Evolutionary conservation across 805 yeast species (phyloP).

Genomic region (Candida yuanshanica): DNA sequence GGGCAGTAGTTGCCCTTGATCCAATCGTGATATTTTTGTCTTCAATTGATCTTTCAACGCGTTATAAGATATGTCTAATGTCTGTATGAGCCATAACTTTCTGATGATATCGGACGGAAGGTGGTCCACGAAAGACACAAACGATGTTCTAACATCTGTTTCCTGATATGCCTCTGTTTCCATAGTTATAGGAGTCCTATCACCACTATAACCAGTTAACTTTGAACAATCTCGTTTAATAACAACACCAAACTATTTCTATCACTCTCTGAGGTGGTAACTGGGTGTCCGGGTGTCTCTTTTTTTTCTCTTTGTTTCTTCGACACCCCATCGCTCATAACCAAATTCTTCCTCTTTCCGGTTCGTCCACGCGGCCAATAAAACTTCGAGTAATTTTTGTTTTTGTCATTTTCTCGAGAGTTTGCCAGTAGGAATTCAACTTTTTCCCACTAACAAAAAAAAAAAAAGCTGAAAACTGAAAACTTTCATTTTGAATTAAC

Average conservation of each 20-base stretch:
- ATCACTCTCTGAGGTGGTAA: no score
- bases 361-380: background rate
- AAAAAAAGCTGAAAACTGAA: constrained; percentile 4
- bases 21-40: constrained; percentile 8
- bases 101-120: constrained; percentile 38
- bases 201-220: no score
- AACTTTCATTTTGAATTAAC: background rate
- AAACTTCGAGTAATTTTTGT: constrained; percentile 1
- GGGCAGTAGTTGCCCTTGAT: constrained; percentile 6
- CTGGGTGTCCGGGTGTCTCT: no score
- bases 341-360: background rate
- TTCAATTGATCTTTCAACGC: constrained; percentile 14
- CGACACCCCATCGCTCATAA: background rate
- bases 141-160: constrained; percentile 33
- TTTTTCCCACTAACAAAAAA: background rate
- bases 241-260: no score
- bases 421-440: background rate
- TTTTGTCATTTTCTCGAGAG: background rate
- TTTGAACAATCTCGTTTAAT: no score
- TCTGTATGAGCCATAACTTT: constrained; percentile 35
- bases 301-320: no score
- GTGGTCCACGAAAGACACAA: constrained; percentile 35
- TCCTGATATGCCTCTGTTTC: background rate
- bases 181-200: no score
- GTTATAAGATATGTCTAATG: constrained; percentile 24